Conservation (phyloP, 129 eudicot species). For the Daucus carota region DNA sequence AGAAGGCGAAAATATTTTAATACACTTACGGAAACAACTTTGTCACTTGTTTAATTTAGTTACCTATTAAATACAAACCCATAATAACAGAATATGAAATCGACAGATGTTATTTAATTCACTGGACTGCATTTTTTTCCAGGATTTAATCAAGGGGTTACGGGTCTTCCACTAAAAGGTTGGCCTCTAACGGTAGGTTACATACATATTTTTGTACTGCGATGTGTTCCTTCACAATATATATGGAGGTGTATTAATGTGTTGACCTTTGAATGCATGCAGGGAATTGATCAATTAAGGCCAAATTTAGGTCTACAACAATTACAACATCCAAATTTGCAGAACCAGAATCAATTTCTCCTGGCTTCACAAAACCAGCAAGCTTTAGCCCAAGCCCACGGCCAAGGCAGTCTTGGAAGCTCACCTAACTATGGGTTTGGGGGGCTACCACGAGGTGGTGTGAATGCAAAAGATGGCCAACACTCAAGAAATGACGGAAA, state of each 20-base stretch:
- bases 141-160: conserved; percentile 77
- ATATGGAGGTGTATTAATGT: conserved; percentile 5
- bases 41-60: no score
- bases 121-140: conserved; percentile 6
- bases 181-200: conserved; percentile 95
- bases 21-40: background rate
- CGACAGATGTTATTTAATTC: background rate
- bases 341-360: conserved; percentile 73
- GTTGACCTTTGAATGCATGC: conserved; percentile 17
- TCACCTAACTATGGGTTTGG: conserved; percentile 73
- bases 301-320: conserved; percentile 64
- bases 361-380: conserved; percentile 89
- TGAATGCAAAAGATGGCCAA: conserved; percentile 82
- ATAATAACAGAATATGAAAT: background rate
- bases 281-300: conserved; percentile 82
- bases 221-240: conserved; percentile 26
- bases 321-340: conserved; percentile 73
- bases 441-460: conserved; percentile 73
- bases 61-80: background rate
- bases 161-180: conserved; percentile 91
- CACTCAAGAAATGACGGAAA: conserved; percentile 81
- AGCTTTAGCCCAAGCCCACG: conserved; percentile 79
- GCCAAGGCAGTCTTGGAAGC: conserved; percentile 63
- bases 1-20: background rate
- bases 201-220: conserved; percentile 8